Base-by-base conservation (phyloP, 305 asterid genomes). In the Fraxinus nigra region DNA sequence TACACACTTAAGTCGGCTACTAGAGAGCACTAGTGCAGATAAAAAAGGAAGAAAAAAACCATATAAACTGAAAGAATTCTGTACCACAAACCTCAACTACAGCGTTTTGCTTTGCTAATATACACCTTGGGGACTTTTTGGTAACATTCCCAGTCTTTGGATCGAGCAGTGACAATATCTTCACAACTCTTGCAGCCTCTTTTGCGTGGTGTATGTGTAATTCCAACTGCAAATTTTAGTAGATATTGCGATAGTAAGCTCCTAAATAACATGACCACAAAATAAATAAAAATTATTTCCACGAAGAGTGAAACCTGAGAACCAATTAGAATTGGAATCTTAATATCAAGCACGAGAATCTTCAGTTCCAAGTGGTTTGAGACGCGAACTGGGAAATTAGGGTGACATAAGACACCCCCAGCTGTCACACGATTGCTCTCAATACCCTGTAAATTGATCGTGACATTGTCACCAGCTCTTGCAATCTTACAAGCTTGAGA, bases 321-420 rank as follows among this genome's bases (percentile, higher is more conserved):
- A 81, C 98, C 98, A 28, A 92, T 88, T 81, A 96, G 73, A 54
- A 96, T 89, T 28, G 99, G 99, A 40, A 87, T 88, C 24, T 90
- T 72, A 83, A 88, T 83, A 61, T 94, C 97, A 18, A 96, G 92
- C 83, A 92, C 90, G 61, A 91, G 91, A 85, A 96, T 87, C 88
- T 94, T 94, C 84, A 96, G 85, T 84, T 96, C 97, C 91, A 96
- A 87, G 80, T 84, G 93, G 88, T 90, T 87, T 76, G 98, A 87
- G 69, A 93, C 92, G 81, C 88, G 86, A 79, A 94, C 93, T 8
- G 98, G 98, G 85, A 84, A 96, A 86, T 94, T 97, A 30, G 97
- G 98, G 88, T 96, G 98, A 82, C 99, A 96, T 83, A 96, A 80
- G 82, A 96, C 97, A 18, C 94, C 94, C 65, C 99, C 98, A 37